phyloP scores from a whole-genome alignment of 768 basidiomycete genomes.

The Panaeolus cyanescens region DNA sequence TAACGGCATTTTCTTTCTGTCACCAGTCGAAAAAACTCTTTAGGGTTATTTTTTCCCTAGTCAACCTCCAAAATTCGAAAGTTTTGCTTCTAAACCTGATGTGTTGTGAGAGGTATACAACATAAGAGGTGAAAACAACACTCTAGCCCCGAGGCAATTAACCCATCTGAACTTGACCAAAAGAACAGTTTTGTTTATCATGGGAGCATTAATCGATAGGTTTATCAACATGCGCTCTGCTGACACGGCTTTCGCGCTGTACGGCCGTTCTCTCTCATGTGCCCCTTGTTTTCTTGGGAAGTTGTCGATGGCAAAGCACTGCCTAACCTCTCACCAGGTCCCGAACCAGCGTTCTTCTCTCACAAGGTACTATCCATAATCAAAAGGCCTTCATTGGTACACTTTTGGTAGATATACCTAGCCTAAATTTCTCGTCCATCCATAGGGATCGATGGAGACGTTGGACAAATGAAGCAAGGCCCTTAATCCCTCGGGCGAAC shows the following conservation, averaged over 20 bases:
- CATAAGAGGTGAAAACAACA: background rate
- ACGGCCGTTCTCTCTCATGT: too few relatives aligned
- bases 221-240: background rate
- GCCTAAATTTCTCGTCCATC: background rate
- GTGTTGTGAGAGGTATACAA: background rate
- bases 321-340: background rate
- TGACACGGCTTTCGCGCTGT: too few relatives aligned
- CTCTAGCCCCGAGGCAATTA: background rate
- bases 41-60: background rate
- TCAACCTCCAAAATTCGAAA: background rate
- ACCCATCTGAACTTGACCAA: background rate
- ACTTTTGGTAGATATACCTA: background rate
- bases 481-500: slow-evolving; percentile 1
- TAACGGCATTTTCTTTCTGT: background rate
- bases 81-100: too few relatives aligned
- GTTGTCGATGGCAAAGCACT: background rate
- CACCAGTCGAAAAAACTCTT: background rate
- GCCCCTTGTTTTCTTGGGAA: background rate
- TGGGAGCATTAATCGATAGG: background rate
- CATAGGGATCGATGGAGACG: background rate
- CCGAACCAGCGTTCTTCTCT: background rate
- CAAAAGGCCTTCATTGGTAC: background rate
- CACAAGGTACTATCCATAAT: background rate
- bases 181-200: background rate
- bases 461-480: background rate